Evolutionary conservation across 345 rosid species (phyloP).

Genomic region (Passiflora organensis): DNA sequence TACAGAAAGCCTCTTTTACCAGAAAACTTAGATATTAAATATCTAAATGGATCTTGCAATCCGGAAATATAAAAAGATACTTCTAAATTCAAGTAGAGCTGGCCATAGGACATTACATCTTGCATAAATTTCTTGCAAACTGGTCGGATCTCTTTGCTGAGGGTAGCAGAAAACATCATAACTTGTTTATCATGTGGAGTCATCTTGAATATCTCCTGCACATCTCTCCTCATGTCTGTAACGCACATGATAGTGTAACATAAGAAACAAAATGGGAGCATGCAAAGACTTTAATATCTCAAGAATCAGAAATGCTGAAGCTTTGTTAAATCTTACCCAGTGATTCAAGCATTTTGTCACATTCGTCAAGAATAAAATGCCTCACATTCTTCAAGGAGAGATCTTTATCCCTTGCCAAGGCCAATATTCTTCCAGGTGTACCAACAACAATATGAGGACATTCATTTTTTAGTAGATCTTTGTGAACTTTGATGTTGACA

Average conservation of each 20-base stretch:
- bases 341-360: conserved; percentile 97
- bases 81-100: conserved; percentile 53
- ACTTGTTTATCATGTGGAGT: conserved; percentile 98
- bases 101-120: conserved; percentile 80
- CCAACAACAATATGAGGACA: conserved; percentile 98
- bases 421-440: conserved; percentile 89
- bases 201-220: conserved; percentile 94
- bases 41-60: conserved; percentile 4
- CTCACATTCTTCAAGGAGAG: conserved; percentile 94
- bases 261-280: background rate
- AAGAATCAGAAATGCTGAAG: background rate
- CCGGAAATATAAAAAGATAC: conserved; percentile 40
- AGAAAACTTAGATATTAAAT: conserved; percentile 12
- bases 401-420: conserved; percentile 76
- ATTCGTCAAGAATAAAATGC: conserved; percentile 94
- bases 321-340: conserved; percentile 48
- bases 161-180: conserved; percentile 99
- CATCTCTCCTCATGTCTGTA: conserved; percentile 93
- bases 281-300: background rate
- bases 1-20: conserved; percentile 11
- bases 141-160: conserved; percentile 97
- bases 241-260: background rate
- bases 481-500: conserved; percentile 80
- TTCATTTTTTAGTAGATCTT: conserved; percentile 84
- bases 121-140: conserved; percentile 98